Evolutionary conservation across 441 rosid genomes (phyloP).

Genomic region (Gossypium gossypioides): DNA sequence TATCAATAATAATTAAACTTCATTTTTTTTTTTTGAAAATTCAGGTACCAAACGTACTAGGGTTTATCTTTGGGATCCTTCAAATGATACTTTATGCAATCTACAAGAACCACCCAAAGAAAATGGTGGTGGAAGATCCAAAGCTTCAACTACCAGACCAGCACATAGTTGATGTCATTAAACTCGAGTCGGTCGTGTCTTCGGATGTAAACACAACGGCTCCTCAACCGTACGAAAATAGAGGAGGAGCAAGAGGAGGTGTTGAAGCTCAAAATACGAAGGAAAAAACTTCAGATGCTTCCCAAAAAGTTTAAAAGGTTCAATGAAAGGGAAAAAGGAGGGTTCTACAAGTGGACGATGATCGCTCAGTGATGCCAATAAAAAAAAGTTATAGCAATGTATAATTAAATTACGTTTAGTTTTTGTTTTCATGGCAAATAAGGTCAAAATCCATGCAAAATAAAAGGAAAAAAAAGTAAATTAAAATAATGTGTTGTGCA

Average conservation of each 20-base stretch:
- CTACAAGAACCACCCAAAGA: conserved; percentile 38
- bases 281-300: not conserved
- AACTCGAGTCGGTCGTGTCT: conserved; percentile 13
- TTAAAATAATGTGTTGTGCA: not conserved
- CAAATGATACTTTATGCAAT: conserved; percentile 70
- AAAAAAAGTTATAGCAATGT: not conserved
- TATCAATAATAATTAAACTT: too few species aligned
- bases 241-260: not conserved
- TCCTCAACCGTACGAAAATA: not conserved
- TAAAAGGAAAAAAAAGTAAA: not conserved
- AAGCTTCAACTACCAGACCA: conserved; percentile 36
- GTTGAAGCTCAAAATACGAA: not conserved
- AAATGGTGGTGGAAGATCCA: conserved; percentile 20
- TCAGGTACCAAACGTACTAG: conserved; percentile 70
- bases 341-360: not conserved
- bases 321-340: not conserved
- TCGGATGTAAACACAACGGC: not conserved
- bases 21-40: not conserved
- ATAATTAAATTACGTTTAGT: not conserved
- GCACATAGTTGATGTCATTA: conserved; percentile 42
- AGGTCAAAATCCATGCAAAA: not conserved
- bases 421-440: conserved; percentile 8
- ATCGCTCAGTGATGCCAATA: not conserved
- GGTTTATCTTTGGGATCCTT: conserved; percentile 56
- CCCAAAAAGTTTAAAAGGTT: not conserved